Base-by-base conservation (phyloP, 257 asterid genomes). In the Ballota nigra region DNA sequence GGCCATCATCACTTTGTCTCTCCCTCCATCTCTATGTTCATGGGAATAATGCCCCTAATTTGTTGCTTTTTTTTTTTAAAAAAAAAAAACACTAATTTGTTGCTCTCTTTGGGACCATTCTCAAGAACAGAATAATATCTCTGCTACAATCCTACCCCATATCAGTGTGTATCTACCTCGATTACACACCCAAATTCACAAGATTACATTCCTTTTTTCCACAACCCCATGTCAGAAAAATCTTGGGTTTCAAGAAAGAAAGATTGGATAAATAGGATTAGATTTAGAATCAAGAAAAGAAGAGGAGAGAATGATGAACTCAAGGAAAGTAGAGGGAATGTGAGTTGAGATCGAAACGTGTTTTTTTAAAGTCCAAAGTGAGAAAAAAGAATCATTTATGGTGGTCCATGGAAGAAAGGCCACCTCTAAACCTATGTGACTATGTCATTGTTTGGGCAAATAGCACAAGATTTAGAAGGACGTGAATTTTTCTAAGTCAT, bases 111-210 rank as follows among this genome's bases (percentile, higher is more conserved):
- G 80, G 84, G 81, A 68, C 84, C 84, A 72, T 59, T 73, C 3
- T 79, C 79, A 70, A 77, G 72, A 80, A 81, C 80, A 80, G 86
- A 64, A 75, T 81, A 75, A 75, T 83, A 78, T 76, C 82, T 77
- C 73, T 72, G 78, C 77, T 40, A 75, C 75, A 79, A 80, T 74
- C 66, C 41, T 33, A 71, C 59, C 61, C 66, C 68, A 52, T 7
- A 65, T 75, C 78, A 56, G 24, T 28, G 63, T 80, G 80, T 82
- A 84, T 85, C 88, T 71, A 80, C 71, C 82, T 80, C 76, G 66
- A 73, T 63, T 68, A 10, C 70, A 61, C 73, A 64, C 70, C 79
- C 63, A 33, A 73, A 68, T 78, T 75, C 81, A 82, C 55, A 68
- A 81, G 73, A 77, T 49, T 18, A 6, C 45, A 68, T 73, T 41